phyloP scores from a whole-genome alignment of 2,329 filamentous ascomycete species.

The Sarocladium strictum region DNA sequence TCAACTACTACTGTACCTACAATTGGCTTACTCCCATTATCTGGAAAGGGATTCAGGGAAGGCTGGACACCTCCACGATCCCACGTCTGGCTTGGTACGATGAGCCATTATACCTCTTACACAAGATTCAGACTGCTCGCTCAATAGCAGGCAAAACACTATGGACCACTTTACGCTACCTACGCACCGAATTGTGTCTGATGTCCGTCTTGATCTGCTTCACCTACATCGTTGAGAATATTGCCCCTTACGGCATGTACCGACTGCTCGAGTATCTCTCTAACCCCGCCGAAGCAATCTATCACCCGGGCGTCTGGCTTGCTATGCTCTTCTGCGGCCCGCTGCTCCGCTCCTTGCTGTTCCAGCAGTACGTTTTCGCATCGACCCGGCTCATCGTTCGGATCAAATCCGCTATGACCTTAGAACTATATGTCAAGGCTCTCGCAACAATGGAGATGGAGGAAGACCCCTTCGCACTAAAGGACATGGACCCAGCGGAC shows the following conservation, averaged over 20 bases:
- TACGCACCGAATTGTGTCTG: constrained; percentile 33
- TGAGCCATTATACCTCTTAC: constrained; percentile 42
- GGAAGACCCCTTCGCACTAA: constrained; percentile 39
- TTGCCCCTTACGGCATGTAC: constrained; percentile 49
- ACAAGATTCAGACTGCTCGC: constrained; percentile 37
- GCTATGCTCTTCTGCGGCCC: constrained; percentile 47
- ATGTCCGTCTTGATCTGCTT: constrained; percentile 38
- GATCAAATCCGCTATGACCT: constrained; percentile 49
- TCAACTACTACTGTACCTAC: constrained; percentile 45
- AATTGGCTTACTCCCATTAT: constrained; percentile 44
- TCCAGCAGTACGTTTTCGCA: constrained; percentile 52
- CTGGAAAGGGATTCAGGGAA: constrained; percentile 37
- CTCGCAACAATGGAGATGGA: constrained; percentile 51
- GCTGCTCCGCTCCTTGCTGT: constrained; percentile 38
- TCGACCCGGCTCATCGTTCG: constrained; percentile 51
- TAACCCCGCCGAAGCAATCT: constrained; percentile 34
- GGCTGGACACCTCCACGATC: constrained; percentile 41
- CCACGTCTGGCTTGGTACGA: constrained; percentile 49
- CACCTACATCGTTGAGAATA: constrained; percentile 38
- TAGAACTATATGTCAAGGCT: constrained; percentile 52
- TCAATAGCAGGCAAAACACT: constrained; percentile 36
- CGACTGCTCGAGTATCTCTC: constrained; percentile 46
- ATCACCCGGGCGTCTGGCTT: constrained; percentile 48
- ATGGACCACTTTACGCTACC: constrained; percentile 38
- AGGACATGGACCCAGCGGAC: background rate